Percentiles rank a stretch among this genome's conserved stretches.
phyloP scores from a whole-genome alignment of 495 filamentous ascomycete species.

The Daldinia decipiens region DNA sequence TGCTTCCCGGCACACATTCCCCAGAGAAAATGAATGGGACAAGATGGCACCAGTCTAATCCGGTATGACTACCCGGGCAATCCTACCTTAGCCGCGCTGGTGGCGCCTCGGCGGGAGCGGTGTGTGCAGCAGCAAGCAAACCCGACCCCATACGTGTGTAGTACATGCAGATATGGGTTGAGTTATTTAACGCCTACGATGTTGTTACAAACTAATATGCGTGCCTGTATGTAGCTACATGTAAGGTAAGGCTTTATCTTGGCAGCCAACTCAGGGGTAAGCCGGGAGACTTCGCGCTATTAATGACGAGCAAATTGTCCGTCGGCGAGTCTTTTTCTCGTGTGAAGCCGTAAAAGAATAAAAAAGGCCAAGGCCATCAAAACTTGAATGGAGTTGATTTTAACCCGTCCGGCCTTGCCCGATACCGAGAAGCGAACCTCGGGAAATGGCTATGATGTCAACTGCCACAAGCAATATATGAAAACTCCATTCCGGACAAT shows the following conservation, averaged over 20 bases:
- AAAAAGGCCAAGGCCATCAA: slow-evolving; percentile 19
- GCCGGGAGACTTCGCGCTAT: no score
- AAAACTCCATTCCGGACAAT: slow-evolving; percentile 29
- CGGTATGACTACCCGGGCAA: slow-evolving; percentile 36
- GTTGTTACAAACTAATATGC: not conserved
- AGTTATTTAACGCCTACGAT: slow-evolving; percentile 36
- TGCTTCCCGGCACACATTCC: not conserved
- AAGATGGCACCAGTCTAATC: slow-evolving; percentile 27
- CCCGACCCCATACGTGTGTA: not conserved
- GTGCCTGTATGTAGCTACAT: slow-evolving; percentile 4
- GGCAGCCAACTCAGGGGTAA: not conserved
- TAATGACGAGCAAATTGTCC: slow-evolving; percentile 20
- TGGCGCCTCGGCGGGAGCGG: slow-evolving; percentile 1
- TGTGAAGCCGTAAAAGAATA: slow-evolving; percentile 1
- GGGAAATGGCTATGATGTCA: slow-evolving; percentile 34
- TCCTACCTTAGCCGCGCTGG: slow-evolving; percentile 18
- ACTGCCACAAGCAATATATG: slow-evolving; percentile 16
- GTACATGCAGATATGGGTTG: slow-evolving; percentile 18
- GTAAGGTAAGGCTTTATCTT: slow-evolving; percentile 3
- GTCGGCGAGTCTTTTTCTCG: not conserved
- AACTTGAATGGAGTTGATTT: slow-evolving; percentile 18
- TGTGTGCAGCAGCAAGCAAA: slow-evolving; percentile 15
- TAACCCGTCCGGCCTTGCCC: slow-evolving; percentile 41
- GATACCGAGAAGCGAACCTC: slow-evolving; percentile 35
- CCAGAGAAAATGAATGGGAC: slow-evolving; percentile 3